Percentiles rank a stretch among this genome's conserved stretches.
Conservation (phyloP, 2,329 filamentous ascomycete species). For the Zasmidium angulare region DNA sequence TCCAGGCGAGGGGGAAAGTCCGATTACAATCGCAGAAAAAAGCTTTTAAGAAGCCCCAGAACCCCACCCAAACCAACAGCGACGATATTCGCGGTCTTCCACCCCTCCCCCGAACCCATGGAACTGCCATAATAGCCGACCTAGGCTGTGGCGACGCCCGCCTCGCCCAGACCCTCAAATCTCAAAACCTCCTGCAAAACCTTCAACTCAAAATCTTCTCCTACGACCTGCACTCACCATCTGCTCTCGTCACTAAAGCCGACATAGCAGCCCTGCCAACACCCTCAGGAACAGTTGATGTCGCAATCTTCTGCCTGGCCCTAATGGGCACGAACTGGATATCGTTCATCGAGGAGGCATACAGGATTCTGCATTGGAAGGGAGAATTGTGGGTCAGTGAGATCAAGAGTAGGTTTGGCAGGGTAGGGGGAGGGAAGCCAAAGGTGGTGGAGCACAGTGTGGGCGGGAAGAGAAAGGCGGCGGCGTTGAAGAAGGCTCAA, state of each 20-base stretch:
- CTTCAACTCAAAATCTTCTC: slow-evolving; percentile 74
- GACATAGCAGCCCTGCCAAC: slow-evolving; percentile 86
- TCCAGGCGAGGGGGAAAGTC: slow-evolving; percentile 66
- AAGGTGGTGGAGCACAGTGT: slow-evolving; percentile 65
- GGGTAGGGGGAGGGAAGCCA: slow-evolving; percentile 51
- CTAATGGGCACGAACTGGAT: slow-evolving; percentile 99
- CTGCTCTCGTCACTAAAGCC: slow-evolving; percentile 75
- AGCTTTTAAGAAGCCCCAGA: slow-evolving; percentile 39
- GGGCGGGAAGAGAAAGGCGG: slow-evolving; percentile 58
- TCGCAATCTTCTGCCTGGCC: slow-evolving; percentile 92
- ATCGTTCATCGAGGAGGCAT: slow-evolving; percentile 93
- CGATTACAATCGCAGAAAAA: slow-evolving; percentile 36
- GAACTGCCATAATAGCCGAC: slow-evolving; percentile 79
- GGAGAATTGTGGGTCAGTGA: slow-evolving; percentile 97
- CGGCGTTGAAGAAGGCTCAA: slow-evolving; percentile 36
- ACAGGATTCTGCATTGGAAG: slow-evolving; percentile 85
- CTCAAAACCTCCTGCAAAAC: slow-evolving; percentile 56
- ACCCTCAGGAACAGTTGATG: slow-evolving; percentile 71
- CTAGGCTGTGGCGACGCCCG: slow-evolving; percentile 90
- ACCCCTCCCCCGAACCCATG: slow-evolving; percentile 69
- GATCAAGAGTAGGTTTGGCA: slow-evolving; percentile 88
- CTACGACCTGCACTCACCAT: slow-evolving; percentile 81
- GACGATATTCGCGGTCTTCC: slow-evolving; percentile 13
- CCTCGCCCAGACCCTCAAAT: slow-evolving; percentile 68
- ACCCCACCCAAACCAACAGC: slow-evolving; percentile 25